Percentiles rank a stretch among this genome's conserved stretches.
phyloP scores from a whole-genome alignment of 2,329 filamentous ascomycete genomes.

The Epicoccum sorghinum region DNA sequence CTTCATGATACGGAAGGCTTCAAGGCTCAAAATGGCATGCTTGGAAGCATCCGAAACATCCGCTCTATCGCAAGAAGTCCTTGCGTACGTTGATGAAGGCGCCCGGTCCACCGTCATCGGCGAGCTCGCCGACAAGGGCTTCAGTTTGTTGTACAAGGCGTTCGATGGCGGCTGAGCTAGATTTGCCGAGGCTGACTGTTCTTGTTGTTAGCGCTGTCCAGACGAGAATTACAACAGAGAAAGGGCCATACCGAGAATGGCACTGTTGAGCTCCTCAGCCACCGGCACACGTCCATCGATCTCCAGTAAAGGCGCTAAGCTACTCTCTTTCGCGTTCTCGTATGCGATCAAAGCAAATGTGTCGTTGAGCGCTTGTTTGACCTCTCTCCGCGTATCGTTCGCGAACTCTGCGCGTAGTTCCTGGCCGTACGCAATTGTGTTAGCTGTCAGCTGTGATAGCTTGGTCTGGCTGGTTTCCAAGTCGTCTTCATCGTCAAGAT shows the following conservation, averaged over 20 bases:
- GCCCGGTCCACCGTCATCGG: conserved; percentile 78
- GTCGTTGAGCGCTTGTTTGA: conserved; percentile 76
- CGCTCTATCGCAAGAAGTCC: conserved; percentile 40
- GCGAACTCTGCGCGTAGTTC: conserved; percentile 78
- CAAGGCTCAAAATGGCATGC: not conserved
- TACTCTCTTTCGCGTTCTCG: conserved; percentile 75
- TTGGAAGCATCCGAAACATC: not conserved
- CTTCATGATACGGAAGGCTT: no score
- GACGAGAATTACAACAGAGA: not conserved
- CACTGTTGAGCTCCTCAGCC: conserved; percentile 92
- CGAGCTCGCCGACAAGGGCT: conserved; percentile 81
- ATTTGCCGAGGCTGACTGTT: conserved; percentile 88
- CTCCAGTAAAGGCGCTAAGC: conserved; percentile 80
- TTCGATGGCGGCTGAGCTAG: conserved; percentile 83
- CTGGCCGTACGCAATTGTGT: conserved; percentile 80
- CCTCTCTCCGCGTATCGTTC: conserved; percentile 70
- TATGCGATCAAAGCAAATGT: conserved; percentile 92
- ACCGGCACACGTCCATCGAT: conserved; percentile 75
- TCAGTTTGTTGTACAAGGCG: conserved; percentile 84
- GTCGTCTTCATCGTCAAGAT: conserved; percentile 46
- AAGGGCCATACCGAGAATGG: conserved; percentile 73
- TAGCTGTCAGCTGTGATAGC: conserved; percentile 62
- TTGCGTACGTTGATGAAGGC: conserved; percentile 75
- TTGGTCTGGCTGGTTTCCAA: conserved; percentile 41
- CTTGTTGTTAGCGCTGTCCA: conserved; percentile 29